These are phyloP conservation scores for Ophiostoma angusticollis DNA, from an alignment of 2,329 filamentous ascomycete genomes.

Conservation along the genomic window DNA sequence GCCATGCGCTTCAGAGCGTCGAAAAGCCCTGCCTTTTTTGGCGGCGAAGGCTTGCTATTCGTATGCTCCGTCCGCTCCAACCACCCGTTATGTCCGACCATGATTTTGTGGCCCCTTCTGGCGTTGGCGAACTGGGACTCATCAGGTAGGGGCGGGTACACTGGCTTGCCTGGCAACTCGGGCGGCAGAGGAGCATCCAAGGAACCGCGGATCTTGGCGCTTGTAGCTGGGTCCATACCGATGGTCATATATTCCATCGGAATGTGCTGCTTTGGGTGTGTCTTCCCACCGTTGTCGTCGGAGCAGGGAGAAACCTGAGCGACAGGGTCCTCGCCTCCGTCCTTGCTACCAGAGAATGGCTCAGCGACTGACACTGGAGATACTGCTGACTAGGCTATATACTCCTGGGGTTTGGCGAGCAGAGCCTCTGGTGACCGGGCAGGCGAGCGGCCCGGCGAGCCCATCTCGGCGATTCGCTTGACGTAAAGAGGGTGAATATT, in stretches of 20 bases:
- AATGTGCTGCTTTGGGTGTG: background rate
- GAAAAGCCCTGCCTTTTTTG: slow-evolving; percentile 29
- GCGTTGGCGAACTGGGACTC: slow-evolving; percentile 20
- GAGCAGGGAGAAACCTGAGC: background rate
- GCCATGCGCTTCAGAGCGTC: slow-evolving; percentile 39
- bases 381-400: slow-evolving; percentile 11
- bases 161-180: too few species aligned
- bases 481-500: slow-evolving; percentile 19
- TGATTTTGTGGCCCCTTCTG: slow-evolving; percentile 33
- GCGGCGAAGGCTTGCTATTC: slow-evolving; percentile 11
- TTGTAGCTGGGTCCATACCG: too few species aligned
- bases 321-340: background rate
- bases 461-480: slow-evolving; percentile 11
- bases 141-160: slow-evolving; percentile 32
- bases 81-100: slow-evolving; percentile 46
- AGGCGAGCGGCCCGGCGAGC: slow-evolving; percentile 1
- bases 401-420: slow-evolving; percentile 10
- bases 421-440: slow-evolving; percentile 1
- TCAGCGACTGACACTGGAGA: slow-evolving; percentile 7
- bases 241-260: background rate
- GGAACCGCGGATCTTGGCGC: too few species aligned
- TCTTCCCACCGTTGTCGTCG: too few species aligned
- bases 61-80: slow-evolving; percentile 32
- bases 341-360: background rate
- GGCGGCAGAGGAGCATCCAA: too few species aligned